phyloP scores from a whole-genome alignment of 305 asterid species.

The Euphrasia arctica region DNA sequence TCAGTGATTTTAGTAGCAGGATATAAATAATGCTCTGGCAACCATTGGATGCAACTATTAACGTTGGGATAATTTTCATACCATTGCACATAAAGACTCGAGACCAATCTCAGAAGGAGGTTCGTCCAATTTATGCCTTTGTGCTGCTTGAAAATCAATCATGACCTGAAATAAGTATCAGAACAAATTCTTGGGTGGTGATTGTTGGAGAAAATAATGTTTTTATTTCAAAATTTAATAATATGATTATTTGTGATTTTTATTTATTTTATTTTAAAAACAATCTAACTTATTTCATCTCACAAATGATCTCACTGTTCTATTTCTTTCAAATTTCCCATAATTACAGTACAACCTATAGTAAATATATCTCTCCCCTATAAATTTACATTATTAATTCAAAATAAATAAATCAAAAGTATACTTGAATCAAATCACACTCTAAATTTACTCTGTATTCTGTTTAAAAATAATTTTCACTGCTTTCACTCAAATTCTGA shows the following conservation, averaged over 20 bases:
- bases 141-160: constrained; percentile 97
- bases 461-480: not conserved
- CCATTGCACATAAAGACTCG: constrained; percentile 96
- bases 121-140: constrained; percentile 82
- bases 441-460: not conserved
- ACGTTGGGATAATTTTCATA: constrained; percentile 31
- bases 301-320: not conserved
- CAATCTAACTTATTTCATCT: not conserved
- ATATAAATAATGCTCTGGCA: constrained; percentile 11
- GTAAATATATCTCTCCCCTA: not conserved
- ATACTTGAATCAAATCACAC: not conserved
- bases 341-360: too few species aligned
- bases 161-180: constrained; percentile 57
- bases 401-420: not conserved
- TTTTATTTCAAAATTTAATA: not conserved
- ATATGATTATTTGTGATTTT: not conserved
- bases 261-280: too few species aligned
- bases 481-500: not conserved
- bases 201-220: too few species aligned
- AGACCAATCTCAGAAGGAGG: constrained; percentile 99
- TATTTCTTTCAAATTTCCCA: too few species aligned
- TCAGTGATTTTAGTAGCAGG: constrained; percentile 26
- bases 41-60: constrained; percentile 10
- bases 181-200: not conserved
- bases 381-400: not conserved